A percentile compares a stretch with the other conserved stretches of the same genome.
Evolutionary conservation across 768 basidiomycete genomes (phyloP).

Genomic region (Lepiota venenata): DNA sequence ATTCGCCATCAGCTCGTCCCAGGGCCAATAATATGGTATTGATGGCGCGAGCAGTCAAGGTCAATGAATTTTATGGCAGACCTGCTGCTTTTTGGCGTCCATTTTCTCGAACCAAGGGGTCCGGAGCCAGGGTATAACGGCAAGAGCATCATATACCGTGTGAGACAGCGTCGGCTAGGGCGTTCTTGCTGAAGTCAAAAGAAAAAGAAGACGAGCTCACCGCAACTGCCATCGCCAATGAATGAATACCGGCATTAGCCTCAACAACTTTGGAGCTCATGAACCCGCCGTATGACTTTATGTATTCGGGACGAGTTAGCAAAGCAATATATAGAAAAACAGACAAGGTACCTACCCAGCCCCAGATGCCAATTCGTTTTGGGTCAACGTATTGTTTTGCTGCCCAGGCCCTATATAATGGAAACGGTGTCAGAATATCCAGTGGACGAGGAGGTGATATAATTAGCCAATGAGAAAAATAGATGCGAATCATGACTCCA

Average conservation of each 20-base stretch:
- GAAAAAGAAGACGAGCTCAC: slow-evolving; percentile 39
- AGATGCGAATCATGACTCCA: not conserved
- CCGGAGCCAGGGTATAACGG: not conserved
- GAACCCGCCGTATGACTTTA: slow-evolving; percentile 92
- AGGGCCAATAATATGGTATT: not conserved
- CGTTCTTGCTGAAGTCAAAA: not conserved
- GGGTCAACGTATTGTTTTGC: slow-evolving; percentile 86
- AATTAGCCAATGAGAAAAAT: not conserved
- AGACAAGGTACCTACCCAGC: slow-evolving; percentile 67
- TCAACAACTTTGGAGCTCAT: slow-evolving; percentile 94
- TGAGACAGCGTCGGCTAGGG: too few relatives aligned
- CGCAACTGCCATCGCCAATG: slow-evolving; percentile 87
- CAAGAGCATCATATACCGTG: not conserved
- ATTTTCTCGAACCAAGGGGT: too few relatives aligned
- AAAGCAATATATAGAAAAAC: slow-evolving; percentile 3
- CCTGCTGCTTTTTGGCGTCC: not conserved
- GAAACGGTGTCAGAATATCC: not conserved
- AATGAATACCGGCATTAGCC: slow-evolving; percentile 85
- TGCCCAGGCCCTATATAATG: slow-evolving; percentile 64
- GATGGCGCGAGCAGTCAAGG: too few relatives aligned
- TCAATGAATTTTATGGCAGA: too few relatives aligned
- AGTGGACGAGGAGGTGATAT: not conserved
- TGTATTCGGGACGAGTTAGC: not conserved
- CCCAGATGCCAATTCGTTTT: slow-evolving; percentile 92
- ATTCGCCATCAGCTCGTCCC: not conserved